Evolutionary conservation across 2,329 filamentous ascomycete species (phyloP), one percentile per base, ranked within the genome.

Genomic region (Incumbomyces lentus): DNA sequence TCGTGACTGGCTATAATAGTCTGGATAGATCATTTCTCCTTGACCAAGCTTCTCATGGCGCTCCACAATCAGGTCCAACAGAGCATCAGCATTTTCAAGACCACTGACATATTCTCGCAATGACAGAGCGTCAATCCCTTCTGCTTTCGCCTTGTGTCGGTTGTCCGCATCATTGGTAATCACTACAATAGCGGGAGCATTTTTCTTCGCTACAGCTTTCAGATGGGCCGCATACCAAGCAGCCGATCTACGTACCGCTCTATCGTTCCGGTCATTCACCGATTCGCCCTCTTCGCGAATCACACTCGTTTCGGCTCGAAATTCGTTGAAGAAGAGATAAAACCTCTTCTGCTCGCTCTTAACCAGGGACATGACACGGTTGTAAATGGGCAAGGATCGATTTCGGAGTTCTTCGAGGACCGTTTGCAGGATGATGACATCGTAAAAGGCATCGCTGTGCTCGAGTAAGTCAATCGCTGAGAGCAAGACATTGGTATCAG

Each of bases 281-380:
- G 79, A 84, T 69, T 98, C 92, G 32, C 85, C 82, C 5, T 74
- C 65, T 16, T 81, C 76, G 51, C 92, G 76, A 22, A 76, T 69
- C 40, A 95, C 78, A 60, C 95, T 85, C 0, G 92, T 98, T 65
- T 98, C 93, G 33, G 89, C 72, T 43, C 90, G 79, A 62, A 98
- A 98, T 59, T 98, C 92, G 64, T 98, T 98, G 77, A 96, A 96
- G 64, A 98, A 98, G 44, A 98, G 86, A 61, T 96, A 95, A 63
- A 95, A 96, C 46, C 90, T 81, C 72, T 98, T 98, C 55, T 94
- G 88, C 58, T 95, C 88, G 60, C 90, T 95, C 67, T 90, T 94
- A 33, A 89, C 94, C 53, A 98, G 72, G 17, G 84, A 81, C 55
- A 96, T 79, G 41, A 98, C 72, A 33, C 92, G 85, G 64, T 95